Evolutionary conservation across 192 early-diverging fungal genomes (phyloP), one percentile per base, ranked within the genome.

Genomic region (Helicostylum pulchrum): DNA sequence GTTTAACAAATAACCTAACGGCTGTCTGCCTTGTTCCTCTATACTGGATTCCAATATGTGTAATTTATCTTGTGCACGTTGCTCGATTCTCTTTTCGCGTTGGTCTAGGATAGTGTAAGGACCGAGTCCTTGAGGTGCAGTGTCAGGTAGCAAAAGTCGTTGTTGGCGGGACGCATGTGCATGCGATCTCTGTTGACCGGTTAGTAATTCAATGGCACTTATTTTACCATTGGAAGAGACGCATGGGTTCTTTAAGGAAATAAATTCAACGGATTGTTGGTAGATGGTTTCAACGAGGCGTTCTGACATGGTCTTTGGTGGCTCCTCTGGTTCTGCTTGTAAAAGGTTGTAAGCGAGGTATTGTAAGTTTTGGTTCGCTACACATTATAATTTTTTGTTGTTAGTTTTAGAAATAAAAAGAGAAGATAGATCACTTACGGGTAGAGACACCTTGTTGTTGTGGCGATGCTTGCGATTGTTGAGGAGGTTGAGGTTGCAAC

Each of bases 121-220:
- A 63, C 96, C 94, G 32, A 99, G 78, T 2, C 88, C 89, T n/a
- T 70, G 66, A 3, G 93, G 93, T 15, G 83, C 79, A 15, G 87
- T 82, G 56, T 85, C 79, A 10, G 90, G 89, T 34, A 92, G 76
- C 15, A 90, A 71, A 11, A 91, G 67, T 11, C 88, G 82, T 65
- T 90, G 89, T 55, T 85, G 80, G 5, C 82, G 82, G 34, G 75
- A 84, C 3, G 72, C 66, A 54, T 67, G 72, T 23, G 78, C 76
- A 62, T 81, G 83, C 2, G 72, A 72, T 12, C 68, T 55, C 39
- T 80, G 69, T 56, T 79, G 68, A 55, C 80, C 78, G 49, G 78
- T 78, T 21, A 80, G 75, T 36, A 87, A 61, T 55, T 69, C 66
- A 46, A 73, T 68, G 7, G 74, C 78, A 14, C 12, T 15, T 54